Evolutionary conservation across 1,284 basidiomycete species (phyloP).

Genomic region (Fomitiporia mediterranea): DNA sequence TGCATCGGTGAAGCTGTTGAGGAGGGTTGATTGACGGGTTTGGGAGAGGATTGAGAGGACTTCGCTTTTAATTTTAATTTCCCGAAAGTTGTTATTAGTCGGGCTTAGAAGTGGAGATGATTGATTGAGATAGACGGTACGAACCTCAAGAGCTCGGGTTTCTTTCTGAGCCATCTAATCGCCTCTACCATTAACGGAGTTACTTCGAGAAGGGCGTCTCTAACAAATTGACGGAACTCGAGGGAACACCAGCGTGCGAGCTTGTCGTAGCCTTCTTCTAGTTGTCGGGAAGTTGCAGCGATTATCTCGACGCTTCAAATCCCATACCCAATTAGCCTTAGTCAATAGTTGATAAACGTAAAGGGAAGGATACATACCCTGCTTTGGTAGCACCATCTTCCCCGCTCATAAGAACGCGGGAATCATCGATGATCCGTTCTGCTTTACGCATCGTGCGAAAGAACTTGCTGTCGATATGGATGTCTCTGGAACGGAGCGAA

Average conservation of each 20-base stretch:
- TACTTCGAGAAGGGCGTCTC: conserved; percentile 79
- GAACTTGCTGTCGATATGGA: conserved; percentile 67
- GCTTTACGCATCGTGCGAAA: conserved; percentile 88
- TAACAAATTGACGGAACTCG: conserved; percentile 80
- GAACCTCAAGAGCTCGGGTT: conserved; percentile 78
- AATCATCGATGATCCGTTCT: conserved; percentile 78
- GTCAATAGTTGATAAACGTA: no score
- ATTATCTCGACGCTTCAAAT: conserved; percentile 93
- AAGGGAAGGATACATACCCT: conserved; percentile 49
- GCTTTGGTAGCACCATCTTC: conserved; percentile 78
- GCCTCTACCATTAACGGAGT: conserved; percentile 66
- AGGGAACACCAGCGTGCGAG: conserved; percentile 82
- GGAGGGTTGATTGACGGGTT: conserved; percentile 76
- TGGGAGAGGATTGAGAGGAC: conserved; percentile 73
- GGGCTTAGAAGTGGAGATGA: background rate
- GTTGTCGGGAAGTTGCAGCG: conserved; percentile 70
- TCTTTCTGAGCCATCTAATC: conserved; percentile 63
- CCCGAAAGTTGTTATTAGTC: background rate
- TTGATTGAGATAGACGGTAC: conserved; percentile 32
- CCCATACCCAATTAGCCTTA: no score
- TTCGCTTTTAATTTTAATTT: conserved; percentile 50
- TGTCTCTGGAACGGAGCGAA: conserved; percentile 73
- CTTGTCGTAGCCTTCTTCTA: conserved; percentile 90
- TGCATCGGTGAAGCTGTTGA: conserved; percentile 80
- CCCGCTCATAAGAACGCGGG: conserved; percentile 82